Evolutionary conservation across 441 rosid genomes (phyloP).

Genomic region (Aquilaria agallochum): DNA sequence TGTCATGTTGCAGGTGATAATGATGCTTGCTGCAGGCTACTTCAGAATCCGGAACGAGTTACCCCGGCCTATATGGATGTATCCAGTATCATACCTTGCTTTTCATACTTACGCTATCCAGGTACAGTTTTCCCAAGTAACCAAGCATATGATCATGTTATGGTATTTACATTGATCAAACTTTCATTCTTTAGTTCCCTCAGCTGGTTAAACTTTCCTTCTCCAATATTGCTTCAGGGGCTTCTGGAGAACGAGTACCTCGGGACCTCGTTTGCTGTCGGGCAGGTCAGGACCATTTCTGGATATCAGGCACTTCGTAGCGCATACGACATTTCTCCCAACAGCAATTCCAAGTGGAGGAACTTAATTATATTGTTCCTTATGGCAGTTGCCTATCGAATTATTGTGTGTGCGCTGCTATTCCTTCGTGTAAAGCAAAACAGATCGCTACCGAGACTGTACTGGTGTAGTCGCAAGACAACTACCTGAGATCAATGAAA

Average conservation of each 20-base stretch:
- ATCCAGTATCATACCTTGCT: conserved; percentile 82
- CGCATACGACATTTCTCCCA: conserved; percentile 72
- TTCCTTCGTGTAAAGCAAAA: conserved; percentile 58
- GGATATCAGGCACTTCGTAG: conserved; percentile 77
- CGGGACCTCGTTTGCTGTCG: conserved; percentile 78
- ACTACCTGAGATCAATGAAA: conserved; percentile 46
- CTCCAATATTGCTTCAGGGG: conserved; percentile 46
- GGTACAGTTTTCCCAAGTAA: conserved; percentile 25
- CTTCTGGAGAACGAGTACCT: conserved; percentile 94
- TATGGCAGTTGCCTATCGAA: conserved; percentile 76
- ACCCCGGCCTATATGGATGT: conserved; percentile 85
- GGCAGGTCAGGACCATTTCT: conserved; percentile 87
- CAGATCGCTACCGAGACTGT: conserved; percentile 34
- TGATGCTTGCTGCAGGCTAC: conserved; percentile 98
- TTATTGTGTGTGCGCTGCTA: conserved; percentile 59
- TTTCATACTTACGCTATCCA: conserved; percentile 91
- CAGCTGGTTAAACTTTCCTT: neutral
- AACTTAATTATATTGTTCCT: conserved; percentile 72
- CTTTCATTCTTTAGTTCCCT: neutral
- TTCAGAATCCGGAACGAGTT: conserved; percentile 79
- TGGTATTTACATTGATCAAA: too few relatives aligned
- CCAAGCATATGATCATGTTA: conserved; percentile 16
- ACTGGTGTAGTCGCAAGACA: conserved; percentile 36
- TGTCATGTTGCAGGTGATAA: conserved; percentile 61
- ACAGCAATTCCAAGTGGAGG: conserved; percentile 78